Base-by-base conservation (phyloP, 2,329 filamentous ascomycete genomes). In the Stagonosporopsis rhizophila region DNA sequence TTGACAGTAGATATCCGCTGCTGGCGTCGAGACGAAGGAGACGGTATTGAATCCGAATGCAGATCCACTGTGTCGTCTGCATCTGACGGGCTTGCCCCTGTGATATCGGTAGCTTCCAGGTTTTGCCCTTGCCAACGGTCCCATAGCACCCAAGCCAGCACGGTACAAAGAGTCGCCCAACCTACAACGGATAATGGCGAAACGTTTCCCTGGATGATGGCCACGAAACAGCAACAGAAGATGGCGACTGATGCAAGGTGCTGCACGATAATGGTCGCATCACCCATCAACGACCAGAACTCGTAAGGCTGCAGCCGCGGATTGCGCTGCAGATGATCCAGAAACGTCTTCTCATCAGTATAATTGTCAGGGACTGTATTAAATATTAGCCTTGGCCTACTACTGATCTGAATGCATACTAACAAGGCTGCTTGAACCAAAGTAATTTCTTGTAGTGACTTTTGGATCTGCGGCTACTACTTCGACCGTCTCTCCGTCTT, bases 401-500 rank as follows among this genome's bases (percentile, higher is more conserved):
- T 15, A 23, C 14, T 12, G 20, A 22, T 15, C 5, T 44, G 17
- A 1, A 23, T 34, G 28, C 19, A 14, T 14, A 78, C 87, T 62
- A 80, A 93, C 90, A 96, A 30, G 90, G 91, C 75, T 98, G 95
- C 78, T 96, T 96, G 71, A 99, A 93, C 95, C 95, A 99, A 52
- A 99, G 84, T 63, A 99, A 79, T 80, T 98, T 98, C 83, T 96
- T 96, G 91, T 94, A 98, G 11, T 86, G 86, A 46, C 87, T 85
- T 70, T 88, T 91, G 62, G 88, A 83, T 67, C 87, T 82, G 42
- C 89, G 83, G 64, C 88, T 90, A 44, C 86, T 80, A 63, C 86
- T 89, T 17, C 87, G 82, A 52, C 84, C 79, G 27, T 83, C 79
- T 53, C 81, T 78, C 45, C 80, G 80, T 64, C 80, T 81, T 65